These are phyloP conservation scores for Penicillium taxi DNA, from an alignment of 495 filamentous ascomycete species.

Conservation along the genomic window DNA sequence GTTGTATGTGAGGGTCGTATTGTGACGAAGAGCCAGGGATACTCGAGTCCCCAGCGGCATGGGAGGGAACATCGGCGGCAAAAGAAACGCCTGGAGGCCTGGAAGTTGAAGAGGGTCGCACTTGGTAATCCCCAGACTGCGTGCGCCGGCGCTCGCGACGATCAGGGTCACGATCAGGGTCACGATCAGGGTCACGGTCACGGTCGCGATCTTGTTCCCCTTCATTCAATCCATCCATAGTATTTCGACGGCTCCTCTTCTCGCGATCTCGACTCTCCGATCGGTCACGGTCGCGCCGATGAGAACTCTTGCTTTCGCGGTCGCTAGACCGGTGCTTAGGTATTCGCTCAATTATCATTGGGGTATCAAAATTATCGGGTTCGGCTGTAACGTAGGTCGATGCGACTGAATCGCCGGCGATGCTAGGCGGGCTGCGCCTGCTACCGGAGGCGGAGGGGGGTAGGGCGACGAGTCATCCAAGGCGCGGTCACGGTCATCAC, in stretches of 20 bases:
- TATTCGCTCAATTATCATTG: slow-evolving; percentile 23
- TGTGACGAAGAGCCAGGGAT: slow-evolving; percentile 31
- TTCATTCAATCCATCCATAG: slow-evolving; percentile 15
- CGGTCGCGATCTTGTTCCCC: no score
- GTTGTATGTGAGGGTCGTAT: slow-evolving; percentile 45
- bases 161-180: slow-evolving; percentile 22
- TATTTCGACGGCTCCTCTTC: slow-evolving; percentile 20
- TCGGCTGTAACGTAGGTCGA: slow-evolving; percentile 49
- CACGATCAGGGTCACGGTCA: slow-evolving; percentile 25
- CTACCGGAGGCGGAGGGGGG: slow-evolving; percentile 31
- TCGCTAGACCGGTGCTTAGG: slow-evolving; percentile 30
- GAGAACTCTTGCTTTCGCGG: slow-evolving; percentile 23
- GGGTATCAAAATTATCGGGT: slow-evolving; percentile 24
- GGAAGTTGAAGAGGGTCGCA: slow-evolving; percentile 18
- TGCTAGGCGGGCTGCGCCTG: slow-evolving; percentile 29
- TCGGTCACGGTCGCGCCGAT: slow-evolving; percentile 27
- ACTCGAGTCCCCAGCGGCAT: slow-evolving; percentile 36
- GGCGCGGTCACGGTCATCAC: slow-evolving; percentile 48
- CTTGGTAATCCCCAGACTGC: slow-evolving; percentile 27
- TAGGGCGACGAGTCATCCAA: slow-evolving; percentile 34
- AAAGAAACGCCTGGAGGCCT: slow-evolving; percentile 21
- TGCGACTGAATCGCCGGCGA: slow-evolving; percentile 40
- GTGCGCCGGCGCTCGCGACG: slow-evolving; percentile 28
- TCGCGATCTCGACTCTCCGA: slow-evolving; percentile 29
- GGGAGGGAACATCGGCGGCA: slow-evolving; percentile 30